These are phyloP conservation scores for Aspergillus quadrilineatus DNA, from an alignment of 2,329 filamentous ascomycete genomes.

Conservation along the genomic window DNA sequence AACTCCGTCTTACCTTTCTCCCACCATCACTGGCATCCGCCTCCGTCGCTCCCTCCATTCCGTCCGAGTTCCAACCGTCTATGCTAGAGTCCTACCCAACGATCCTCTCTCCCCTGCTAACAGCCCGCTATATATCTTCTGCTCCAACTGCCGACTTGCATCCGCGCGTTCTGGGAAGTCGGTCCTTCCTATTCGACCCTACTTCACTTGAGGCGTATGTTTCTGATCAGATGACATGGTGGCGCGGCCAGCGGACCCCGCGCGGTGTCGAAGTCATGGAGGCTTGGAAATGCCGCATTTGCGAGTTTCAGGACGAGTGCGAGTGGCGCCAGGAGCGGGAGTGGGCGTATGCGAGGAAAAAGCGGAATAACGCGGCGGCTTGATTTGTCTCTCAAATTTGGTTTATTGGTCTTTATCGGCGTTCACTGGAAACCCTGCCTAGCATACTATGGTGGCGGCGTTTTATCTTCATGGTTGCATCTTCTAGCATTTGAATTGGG, in stretches of 20 bases:
- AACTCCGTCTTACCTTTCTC: constrained; percentile 55
- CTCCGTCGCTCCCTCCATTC: constrained; percentile 30
- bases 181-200: constrained; percentile 66
- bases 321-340: constrained; percentile 73
- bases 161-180: constrained; percentile 50
- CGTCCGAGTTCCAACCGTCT: constrained; percentile 34
- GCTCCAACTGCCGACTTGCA: constrained; percentile 25
- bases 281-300: constrained; percentile 81
- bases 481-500: background rate
- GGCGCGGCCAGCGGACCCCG: constrained; percentile 72
- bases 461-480: constrained; percentile 1
- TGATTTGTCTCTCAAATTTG: background rate
- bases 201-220: constrained; percentile 66
- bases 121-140: constrained; percentile 45
- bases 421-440: background rate
- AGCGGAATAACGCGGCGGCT: constrained; percentile 4
- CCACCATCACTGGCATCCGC: constrained; percentile 19
- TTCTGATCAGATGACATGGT: constrained; percentile 74
- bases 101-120: constrained; percentile 45
- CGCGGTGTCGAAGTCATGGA: constrained; percentile 78
- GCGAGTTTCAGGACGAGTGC: constrained; percentile 78
- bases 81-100: constrained; percentile 39
- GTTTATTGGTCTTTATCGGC: background rate
- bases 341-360: constrained; percentile 50
- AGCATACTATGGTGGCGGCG: background rate